phyloP scores from a whole-genome alignment of 2,329 filamentous ascomycete genomes.

The Fusarium sacchari region DNA sequence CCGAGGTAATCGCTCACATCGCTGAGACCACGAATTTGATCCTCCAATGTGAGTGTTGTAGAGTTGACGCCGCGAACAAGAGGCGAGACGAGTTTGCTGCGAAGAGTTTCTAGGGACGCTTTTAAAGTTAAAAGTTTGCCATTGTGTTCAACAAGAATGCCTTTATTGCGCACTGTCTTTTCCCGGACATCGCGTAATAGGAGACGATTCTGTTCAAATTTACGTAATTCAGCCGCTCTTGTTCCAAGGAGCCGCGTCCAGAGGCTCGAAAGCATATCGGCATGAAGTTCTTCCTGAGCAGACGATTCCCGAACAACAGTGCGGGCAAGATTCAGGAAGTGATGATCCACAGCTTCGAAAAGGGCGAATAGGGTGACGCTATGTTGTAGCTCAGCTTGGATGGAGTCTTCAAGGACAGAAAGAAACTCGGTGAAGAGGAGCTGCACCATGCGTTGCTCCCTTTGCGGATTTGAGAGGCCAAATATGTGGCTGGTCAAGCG shows the following conservation, averaged over 20 bases:
- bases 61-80: constrained; percentile 76
- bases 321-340: constrained; percentile 88
- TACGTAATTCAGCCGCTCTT: constrained; percentile 78
- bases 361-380: constrained; percentile 83
- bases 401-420: constrained; percentile 86
- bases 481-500: constrained; percentile 76
- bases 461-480: constrained; percentile 82
- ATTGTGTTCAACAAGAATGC: constrained; percentile 86
- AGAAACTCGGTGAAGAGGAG: constrained; percentile 88
- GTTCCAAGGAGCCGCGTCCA: constrained; percentile 88
- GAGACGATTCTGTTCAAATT: constrained; percentile 90
- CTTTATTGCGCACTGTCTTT: constrained; percentile 88
- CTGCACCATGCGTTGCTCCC: constrained; percentile 81
- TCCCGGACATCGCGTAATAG: constrained; percentile 82
- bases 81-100: constrained; percentile 85
- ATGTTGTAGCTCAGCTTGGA: constrained; percentile 84
- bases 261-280: constrained; percentile 82
- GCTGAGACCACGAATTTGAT: constrained; percentile 85
- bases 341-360: constrained; percentile 91
- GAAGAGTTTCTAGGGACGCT: constrained; percentile 84
- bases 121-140: constrained; percentile 84
- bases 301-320: constrained; percentile 86
- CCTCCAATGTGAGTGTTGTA: constrained; percentile 79
- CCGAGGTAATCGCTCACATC: constrained; percentile 83
- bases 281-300: constrained; percentile 81